phyloP scores from a whole-genome alignment of 2,329 filamentous ascomycete species.

The Tolypocladium tundrense region DNA sequence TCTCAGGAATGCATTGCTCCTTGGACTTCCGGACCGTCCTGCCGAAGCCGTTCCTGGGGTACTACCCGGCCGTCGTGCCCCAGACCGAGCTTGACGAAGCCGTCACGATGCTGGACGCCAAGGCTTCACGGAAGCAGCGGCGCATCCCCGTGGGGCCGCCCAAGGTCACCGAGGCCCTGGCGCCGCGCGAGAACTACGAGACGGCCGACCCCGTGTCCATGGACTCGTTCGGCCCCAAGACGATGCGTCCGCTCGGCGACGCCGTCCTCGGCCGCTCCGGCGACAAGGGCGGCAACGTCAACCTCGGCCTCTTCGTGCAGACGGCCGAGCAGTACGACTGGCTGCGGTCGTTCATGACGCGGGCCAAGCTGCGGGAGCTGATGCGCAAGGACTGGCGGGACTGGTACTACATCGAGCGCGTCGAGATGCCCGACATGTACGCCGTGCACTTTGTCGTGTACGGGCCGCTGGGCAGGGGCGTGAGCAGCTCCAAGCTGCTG shows the following conservation, averaged over 20 bases:
- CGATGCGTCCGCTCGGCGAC: conserved; percentile 16
- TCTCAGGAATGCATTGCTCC: conserved; percentile 27
- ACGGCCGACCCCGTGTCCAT: conserved; percentile 4
- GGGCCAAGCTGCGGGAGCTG: conserved; percentile 22
- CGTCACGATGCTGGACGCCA: conserved; percentile 8
- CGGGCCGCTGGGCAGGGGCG: conserved; percentile 30
- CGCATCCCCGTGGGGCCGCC: conserved; percentile 9
- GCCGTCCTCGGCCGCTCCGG: conserved; percentile 19
- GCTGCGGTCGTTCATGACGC: conserved; percentile 31
- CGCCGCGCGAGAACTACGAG: conserved; percentile 12
- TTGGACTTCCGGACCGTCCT: conserved; percentile 30
- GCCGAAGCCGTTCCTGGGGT: conserved; percentile 11
- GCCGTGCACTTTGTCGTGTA: conserved; percentile 42
- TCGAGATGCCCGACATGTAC: conserved; percentile 32
- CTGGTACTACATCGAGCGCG: conserved; percentile 29
- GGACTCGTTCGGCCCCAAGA: conserved; percentile 9
- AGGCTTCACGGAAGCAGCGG: neutral
- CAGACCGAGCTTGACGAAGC: conserved; percentile 21
- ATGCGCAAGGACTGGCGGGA: conserved; percentile 22
- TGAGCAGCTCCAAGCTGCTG: conserved; percentile 35
- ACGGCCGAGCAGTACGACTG: conserved; percentile 32
- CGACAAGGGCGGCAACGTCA: conserved; percentile 33
- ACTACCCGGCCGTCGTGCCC: conserved; percentile 12
- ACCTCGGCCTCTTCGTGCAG: conserved; percentile 35
- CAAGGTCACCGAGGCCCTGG: conserved; percentile 6